These are phyloP conservation scores for Diutina scorzettiae DNA, from an alignment of 1,139 yeast genomes.

Conservation along the genomic window DNA sequence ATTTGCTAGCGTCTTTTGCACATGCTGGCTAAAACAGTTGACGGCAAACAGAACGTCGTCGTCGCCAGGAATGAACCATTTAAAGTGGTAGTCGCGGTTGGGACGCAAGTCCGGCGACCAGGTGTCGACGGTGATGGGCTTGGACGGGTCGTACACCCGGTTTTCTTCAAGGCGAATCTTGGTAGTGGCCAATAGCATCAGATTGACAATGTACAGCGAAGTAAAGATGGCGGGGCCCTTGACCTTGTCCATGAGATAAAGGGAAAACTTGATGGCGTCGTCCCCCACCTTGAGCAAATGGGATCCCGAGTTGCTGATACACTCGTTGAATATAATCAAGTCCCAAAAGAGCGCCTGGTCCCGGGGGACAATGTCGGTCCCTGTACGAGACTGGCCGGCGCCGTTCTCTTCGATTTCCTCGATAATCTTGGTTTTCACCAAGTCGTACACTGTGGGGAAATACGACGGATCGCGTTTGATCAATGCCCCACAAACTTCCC, in stretches of 20 bases:
- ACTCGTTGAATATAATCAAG: slow-evolving; percentile 57
- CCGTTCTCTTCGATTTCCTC: slow-evolving; percentile 72
- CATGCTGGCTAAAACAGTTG: slow-evolving; percentile 41
- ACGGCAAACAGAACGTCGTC: slow-evolving; percentile 53
- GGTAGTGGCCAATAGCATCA: slow-evolving; percentile 53
- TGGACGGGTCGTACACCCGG: slow-evolving; percentile 26
- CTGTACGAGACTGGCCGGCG: slow-evolving; percentile 69
- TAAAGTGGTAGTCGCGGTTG: slow-evolving; percentile 19
- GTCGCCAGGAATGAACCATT: slow-evolving; percentile 65
- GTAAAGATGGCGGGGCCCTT: slow-evolving; percentile 52
- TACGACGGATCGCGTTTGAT: slow-evolving; percentile 47
- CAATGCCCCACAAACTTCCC: slow-evolving; percentile 58
- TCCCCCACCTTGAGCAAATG: slow-evolving; percentile 27
- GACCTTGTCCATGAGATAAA: slow-evolving; percentile 42
- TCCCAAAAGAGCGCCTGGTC: slow-evolving; percentile 74
- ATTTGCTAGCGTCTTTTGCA: slow-evolving; percentile 29
- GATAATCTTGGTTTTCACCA: slow-evolving; percentile 40
- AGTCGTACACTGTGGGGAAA: slow-evolving; percentile 32
- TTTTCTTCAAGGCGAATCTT: slow-evolving; percentile 45
- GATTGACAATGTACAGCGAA: slow-evolving; percentile 44
- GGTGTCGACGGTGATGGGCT: not conserved
- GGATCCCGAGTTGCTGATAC: slow-evolving; percentile 55
- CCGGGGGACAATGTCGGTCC: slow-evolving; percentile 57
- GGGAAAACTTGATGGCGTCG: slow-evolving; percentile 40
- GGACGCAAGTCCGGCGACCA: not conserved